Percentiles rank a stretch among this genome's conserved stretches.
These are phyloP conservation scores for Spinacia oleracea DNA, from an alignment of 179 eudicot genomes.

Conservation along the genomic window DNA sequence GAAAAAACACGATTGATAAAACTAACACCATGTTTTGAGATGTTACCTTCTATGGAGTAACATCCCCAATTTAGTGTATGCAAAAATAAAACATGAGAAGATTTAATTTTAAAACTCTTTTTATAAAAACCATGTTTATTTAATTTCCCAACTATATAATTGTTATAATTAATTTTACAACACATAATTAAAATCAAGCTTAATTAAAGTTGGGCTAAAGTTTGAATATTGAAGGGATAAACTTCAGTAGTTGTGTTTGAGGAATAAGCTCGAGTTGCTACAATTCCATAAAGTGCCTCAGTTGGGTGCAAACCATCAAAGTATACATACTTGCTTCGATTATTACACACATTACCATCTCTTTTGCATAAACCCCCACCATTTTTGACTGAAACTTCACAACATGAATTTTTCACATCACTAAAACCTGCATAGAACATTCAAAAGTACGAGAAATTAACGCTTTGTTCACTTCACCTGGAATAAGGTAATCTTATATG, in stretches of 20 bases:
- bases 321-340: constrained; percentile 10
- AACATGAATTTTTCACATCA: constrained; percentile 27
- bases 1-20: no score
- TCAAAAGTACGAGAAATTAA: background rate
- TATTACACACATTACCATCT: constrained; percentile 19
- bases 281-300: constrained; percentile 13
- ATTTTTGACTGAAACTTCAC: constrained; percentile 22
- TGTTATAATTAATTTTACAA: background rate
- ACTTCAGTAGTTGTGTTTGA: constrained; percentile 12
- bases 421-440: constrained; percentile 19
- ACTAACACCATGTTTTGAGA: no score
- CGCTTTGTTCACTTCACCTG: no score
- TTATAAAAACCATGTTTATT: no score
- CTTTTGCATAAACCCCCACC: constrained; percentile 12
- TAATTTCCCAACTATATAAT: no score
- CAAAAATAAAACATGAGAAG: no score
- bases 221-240: constrained; percentile 23
- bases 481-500: no score
- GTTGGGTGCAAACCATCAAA: constrained; percentile 26
- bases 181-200: background rate
- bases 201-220: constrained; percentile 3
- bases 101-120: background rate
- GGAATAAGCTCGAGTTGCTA: constrained; percentile 24
- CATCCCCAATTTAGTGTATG: no score
- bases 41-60: no score